A percentile compares a stretch with the other conserved stretches of the same genome.
These are phyloP conservation scores for Cercospora sojina DNA, from an alignment of 2,329 filamentous ascomycete species.

Conservation along the genomic window DNA sequence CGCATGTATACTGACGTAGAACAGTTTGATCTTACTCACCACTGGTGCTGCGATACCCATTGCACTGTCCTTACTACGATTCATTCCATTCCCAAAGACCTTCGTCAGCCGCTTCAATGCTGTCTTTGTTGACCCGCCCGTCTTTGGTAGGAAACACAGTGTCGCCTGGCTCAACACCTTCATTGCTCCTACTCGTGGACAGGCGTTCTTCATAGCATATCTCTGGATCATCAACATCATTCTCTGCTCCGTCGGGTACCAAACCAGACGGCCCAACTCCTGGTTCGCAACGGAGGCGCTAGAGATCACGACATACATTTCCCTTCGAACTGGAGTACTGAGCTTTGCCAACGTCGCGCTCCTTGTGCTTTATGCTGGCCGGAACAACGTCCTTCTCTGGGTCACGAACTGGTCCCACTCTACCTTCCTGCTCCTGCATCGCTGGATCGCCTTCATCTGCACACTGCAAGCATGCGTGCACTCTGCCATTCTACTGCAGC, in stretches of 20 bases:
- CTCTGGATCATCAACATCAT: conserved; percentile 36
- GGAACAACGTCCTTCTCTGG: conserved; percentile 53
- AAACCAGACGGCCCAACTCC: conserved; percentile 29
- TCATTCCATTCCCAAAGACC: conserved; percentile 19
- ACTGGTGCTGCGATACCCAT: conserved; percentile 26
- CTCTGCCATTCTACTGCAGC: conserved; percentile 44
- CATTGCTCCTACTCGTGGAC: conserved; percentile 30
- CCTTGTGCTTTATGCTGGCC: conserved; percentile 46
- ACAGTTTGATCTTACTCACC: conserved; percentile 26
- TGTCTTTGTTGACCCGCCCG: conserved; percentile 22
- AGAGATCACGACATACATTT: conserved; percentile 28
- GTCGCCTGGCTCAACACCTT: conserved; percentile 15
- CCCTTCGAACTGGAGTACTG: conserved; percentile 46
- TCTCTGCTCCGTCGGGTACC: conserved; percentile 31
- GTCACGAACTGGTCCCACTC: conserved; percentile 52
- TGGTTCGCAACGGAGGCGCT: conserved; percentile 24
- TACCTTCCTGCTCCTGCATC: conserved; percentile 52
- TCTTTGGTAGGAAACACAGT: conserved; percentile 15
- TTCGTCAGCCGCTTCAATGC: conserved; percentile 20
- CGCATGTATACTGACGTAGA: not conserved
- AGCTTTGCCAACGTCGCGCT: conserved; percentile 46
- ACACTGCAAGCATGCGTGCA: conserved; percentile 51
- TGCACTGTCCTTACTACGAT: conserved; percentile 21
- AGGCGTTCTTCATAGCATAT: conserved; percentile 34
- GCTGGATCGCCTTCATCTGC: conserved; percentile 51